Conservation (phyloP, 768 basidiomycete species). For the Candolleomyces eurysporus region DNA sequence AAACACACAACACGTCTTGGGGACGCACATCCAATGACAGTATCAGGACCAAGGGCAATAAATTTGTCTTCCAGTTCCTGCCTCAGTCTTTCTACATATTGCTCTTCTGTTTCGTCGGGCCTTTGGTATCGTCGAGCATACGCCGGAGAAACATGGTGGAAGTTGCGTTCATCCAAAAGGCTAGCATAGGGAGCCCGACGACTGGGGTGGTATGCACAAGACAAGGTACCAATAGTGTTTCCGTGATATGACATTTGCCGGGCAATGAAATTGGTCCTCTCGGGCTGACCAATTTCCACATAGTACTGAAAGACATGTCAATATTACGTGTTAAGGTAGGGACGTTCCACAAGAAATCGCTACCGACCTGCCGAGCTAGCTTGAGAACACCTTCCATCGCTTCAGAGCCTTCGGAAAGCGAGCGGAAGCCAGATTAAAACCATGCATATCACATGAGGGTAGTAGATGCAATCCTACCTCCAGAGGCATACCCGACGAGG, state of each 20-base stretch:
- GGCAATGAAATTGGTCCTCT: constrained; percentile 78
- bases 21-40: constrained; percentile 74
- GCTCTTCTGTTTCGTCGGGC: constrained; percentile 66
- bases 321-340: neutral
- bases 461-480: constrained; percentile 42
- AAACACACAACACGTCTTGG: constrained; percentile 9
- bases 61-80: constrained; percentile 87
- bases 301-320: constrained; percentile 50
- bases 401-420: constrained; percentile 61
- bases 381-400: constrained; percentile 90
- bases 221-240: constrained; percentile 71
- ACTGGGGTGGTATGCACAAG: constrained; percentile 62
- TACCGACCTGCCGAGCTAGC: constrained; percentile 67
- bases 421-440: neutral
- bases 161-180: constrained; percentile 62
- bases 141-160: constrained; percentile 87
- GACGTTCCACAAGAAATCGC: neutral
- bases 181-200: constrained; percentile 68
- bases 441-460: neutral
- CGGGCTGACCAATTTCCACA: constrained; percentile 62
- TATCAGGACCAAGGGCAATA: constrained; percentile 75
- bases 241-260: constrained; percentile 82
- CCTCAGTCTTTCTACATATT: constrained; percentile 75
- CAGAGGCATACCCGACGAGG: constrained; percentile 67
- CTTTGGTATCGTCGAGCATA: constrained; percentile 79